Evolutionary conservation across 2,329 filamentous ascomycete genomes (phyloP).

Genomic region (Penicillium sp.): DNA sequence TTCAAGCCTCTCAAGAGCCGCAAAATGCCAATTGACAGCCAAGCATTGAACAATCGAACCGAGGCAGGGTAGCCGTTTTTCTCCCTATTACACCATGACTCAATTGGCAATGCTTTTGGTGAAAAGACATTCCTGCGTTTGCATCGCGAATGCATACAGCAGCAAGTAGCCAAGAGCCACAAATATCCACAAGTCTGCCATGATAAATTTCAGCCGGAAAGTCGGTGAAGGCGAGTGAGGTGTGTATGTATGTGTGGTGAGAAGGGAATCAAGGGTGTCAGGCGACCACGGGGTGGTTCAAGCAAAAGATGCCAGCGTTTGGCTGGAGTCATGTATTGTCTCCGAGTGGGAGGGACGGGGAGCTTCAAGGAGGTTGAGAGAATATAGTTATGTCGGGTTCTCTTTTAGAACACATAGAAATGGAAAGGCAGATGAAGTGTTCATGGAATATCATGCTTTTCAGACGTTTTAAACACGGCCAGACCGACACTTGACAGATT

Average conservation of each 20-base stretch:
- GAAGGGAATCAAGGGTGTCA: neutral
- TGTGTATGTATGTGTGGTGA: neutral
- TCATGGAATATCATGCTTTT: neutral
- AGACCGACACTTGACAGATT: constrained; percentile 12
- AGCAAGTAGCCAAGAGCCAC: constrained; percentile 37
- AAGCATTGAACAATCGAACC: neutral
- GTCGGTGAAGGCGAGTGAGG: constrained; percentile 3
- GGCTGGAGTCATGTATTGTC: neutral
- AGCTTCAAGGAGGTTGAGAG: neutral
- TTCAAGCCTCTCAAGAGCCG: neutral
- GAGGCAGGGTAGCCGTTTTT: neutral
- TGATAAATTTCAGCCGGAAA: constrained; percentile 6
- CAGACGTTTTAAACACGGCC: constrained; percentile 17
- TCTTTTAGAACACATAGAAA: neutral
- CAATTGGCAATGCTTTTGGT: constrained; percentile 21
- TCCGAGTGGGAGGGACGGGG: no score
- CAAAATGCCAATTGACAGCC: neutral
- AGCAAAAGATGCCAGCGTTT: neutral
- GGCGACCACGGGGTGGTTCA: neutral
- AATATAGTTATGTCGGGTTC: neutral
- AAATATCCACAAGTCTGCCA: constrained; percentile 34
- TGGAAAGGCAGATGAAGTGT: neutral
- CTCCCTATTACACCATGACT: constrained; percentile 2
- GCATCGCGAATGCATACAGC: constrained; percentile 34
- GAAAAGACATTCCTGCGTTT: constrained; percentile 16